phyloP scores from a whole-genome alignment of 148 eudicot species.

The Vaccinium corymbosum region DNA sequence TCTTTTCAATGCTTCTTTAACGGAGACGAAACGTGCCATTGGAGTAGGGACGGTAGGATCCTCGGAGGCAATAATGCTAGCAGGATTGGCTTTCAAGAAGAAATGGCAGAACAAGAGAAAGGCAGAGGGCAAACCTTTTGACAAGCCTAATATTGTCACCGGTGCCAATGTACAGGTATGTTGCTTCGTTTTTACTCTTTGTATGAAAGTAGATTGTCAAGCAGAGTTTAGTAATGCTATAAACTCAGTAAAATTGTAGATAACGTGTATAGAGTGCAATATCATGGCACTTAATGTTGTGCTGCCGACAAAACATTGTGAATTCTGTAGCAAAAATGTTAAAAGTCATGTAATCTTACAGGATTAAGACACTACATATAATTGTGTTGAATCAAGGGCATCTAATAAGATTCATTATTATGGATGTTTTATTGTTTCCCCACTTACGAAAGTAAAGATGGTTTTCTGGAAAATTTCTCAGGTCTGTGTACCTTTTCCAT shows the following conservation, averaged over 20 bases:
- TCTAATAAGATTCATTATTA: not conserved
- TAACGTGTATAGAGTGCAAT: not conserved
- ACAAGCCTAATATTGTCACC: constrained; percentile 34
- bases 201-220: not conserved
- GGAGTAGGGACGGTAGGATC: constrained; percentile 32
- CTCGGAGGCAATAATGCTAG: constrained; percentile 33
- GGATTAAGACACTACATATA: not conserved
- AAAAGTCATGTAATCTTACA: not conserved
- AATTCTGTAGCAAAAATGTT: not conserved
- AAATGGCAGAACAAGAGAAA: constrained; percentile 27
- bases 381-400: not conserved
- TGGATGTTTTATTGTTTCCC: not conserved
- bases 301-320: not conserved
- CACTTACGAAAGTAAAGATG: not conserved
- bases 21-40: constrained; percentile 11
- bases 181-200: not conserved
- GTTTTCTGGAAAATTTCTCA: not conserved
- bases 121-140: constrained; percentile 19
- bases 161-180: constrained; percentile 30
- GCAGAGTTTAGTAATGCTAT: not conserved
- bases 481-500: not conserved
- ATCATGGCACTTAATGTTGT: not conserved
- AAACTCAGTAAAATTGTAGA: not conserved
- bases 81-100: constrained; percentile 29
- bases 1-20: constrained; percentile 25